phyloP scores from a whole-genome alignment of 2,329 filamentous ascomycete species.

The Lachnum nothofagi region DNA sequence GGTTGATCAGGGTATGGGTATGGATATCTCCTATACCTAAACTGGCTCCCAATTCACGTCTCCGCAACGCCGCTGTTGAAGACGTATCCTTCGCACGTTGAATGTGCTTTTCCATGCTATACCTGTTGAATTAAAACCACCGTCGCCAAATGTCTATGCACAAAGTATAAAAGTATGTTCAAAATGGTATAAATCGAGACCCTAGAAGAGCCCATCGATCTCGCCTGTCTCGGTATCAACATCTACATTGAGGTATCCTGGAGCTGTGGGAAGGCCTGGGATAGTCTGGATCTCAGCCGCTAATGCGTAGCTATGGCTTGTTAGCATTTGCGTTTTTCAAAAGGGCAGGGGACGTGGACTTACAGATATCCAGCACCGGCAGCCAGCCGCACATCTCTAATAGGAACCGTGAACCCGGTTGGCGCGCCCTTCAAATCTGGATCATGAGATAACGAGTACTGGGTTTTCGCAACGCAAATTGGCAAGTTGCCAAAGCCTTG shows the following conservation, averaged over 20 bases:
- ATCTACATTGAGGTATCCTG: conserved; percentile 92
- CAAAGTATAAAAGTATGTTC: conserved; percentile 4
- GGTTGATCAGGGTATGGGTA: conserved; percentile 3
- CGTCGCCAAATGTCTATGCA: conserved; percentile 2
- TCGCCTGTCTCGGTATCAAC: conserved; percentile 77
- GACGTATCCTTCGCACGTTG: conserved; percentile 24
- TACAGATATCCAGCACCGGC: conserved; percentile 88
- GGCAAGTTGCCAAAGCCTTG: conserved; percentile 91
- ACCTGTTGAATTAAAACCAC: conserved; percentile 10
- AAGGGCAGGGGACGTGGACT: conserved; percentile 35
- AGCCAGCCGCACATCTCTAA: conserved; percentile 88
- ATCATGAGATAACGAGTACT: conserved; percentile 94
- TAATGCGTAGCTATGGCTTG: conserved; percentile 65
- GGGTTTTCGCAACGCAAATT: conserved; percentile 96
- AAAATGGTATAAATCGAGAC: too few relatives aligned
- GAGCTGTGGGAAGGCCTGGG: conserved; percentile 87
- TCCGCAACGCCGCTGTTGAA: conserved; percentile 28
- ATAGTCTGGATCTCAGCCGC: conserved; percentile 98
- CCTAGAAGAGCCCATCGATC: conserved; percentile 85
- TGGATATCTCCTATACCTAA: not conserved
- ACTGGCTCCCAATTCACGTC: conserved; percentile 6
- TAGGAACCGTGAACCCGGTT: conserved; percentile 88
- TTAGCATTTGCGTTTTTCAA: conserved; percentile 32
- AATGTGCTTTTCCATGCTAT: conserved; percentile 24
- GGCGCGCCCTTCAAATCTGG: conserved; percentile 91